These are phyloP conservation scores for Sugiyamaella pinicola DNA, from an alignment of 1,139 yeast genomes.

Conservation along the genomic window DNA sequence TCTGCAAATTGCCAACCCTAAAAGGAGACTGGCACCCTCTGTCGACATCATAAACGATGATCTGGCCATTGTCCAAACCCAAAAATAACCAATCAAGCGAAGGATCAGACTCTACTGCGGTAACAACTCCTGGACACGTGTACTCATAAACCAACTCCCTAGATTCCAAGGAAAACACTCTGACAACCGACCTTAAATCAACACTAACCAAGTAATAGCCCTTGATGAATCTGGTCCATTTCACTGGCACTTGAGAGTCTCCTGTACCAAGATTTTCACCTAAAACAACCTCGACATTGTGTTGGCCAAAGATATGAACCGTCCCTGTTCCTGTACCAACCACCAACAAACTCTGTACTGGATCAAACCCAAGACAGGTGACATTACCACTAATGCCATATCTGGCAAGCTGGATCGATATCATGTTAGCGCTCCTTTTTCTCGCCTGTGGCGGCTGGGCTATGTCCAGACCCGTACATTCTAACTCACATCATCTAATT, in stretches of 20 bases:
- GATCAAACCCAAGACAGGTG: constrained; percentile 75
- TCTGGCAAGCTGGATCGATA: constrained; percentile 47
- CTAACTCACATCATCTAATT: constrained; percentile 38
- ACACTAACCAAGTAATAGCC: constrained; percentile 78
- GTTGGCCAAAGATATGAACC: constrained; percentile 81
- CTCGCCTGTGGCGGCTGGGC: too few relatives aligned
- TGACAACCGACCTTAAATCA: constrained; percentile 56
- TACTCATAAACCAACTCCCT: constrained; percentile 59
- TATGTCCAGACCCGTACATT: too few relatives aligned
- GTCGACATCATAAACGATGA: constrained; percentile 82
- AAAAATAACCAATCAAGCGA: constrained; percentile 82
- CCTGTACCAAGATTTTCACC: background rate
- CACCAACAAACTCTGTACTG: constrained; percentile 84
- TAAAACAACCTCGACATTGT: constrained; percentile 74
- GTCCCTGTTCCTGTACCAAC: constrained; percentile 71
- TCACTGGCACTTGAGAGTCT: constrained; percentile 48
- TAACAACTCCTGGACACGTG: constrained; percentile 58
- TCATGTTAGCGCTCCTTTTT: constrained; percentile 1
- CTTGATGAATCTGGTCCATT: constrained; percentile 64
- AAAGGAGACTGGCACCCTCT: constrained; percentile 67
- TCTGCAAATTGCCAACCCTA: constrained; percentile 73
- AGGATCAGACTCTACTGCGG: constrained; percentile 76
- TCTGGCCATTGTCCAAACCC: constrained; percentile 77
- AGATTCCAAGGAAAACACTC: constrained; percentile 69
- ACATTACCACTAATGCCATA: constrained; percentile 64